Base-by-base conservation (phyloP, 805 yeast species). In the Geotrichum ghanense region DNA sequence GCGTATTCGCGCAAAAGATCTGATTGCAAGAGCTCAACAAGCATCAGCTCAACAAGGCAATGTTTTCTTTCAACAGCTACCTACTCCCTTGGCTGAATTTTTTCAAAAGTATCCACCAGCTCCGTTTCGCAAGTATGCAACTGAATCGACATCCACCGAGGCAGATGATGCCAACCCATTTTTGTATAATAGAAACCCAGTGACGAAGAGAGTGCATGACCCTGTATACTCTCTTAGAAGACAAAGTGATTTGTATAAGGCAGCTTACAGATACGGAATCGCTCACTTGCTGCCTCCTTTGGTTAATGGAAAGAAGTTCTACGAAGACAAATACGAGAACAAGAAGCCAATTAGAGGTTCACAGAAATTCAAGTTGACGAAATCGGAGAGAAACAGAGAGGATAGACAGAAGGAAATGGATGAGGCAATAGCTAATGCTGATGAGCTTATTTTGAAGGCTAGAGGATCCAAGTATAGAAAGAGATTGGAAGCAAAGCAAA, bases 151-250 rank as follows among this genome's bases (percentile, higher is more conserved):
- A 1, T 67, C 76, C 23, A 79, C 84, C 20, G 68, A 66, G 43
- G 89, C 87, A 43, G 72, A 75, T 20, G 75, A 76, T 50, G 83
- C 88, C 55, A 89, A 89, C 64, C 97, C 97, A 45, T 89, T 89
- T 63, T 64, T 86, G 47, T 81, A 95, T 21, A 88, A 86, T 63
- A 82, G 75, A 58, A 88, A 88, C 62, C 87, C 94, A 19, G 75
- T 82, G 20, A 86, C 94, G 20, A 76, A 82, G n/a, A 71, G 67
- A 55, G 77, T 80, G 68, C 94, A 85, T 56, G 77, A 78, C 49
- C 85, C 97, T 22, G 72, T 78, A 54, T 84, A 76, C 65, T 84
- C 95, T 6, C 68, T 81, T 58, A 76, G 95, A 67, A 76, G 90
- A 57, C 88, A 85, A 58, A 78, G 89, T 17, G 95, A 81, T 52